phyloP scores from a whole-genome alignment of 257 asterid species.

The Nicotiana knightiana region DNA sequence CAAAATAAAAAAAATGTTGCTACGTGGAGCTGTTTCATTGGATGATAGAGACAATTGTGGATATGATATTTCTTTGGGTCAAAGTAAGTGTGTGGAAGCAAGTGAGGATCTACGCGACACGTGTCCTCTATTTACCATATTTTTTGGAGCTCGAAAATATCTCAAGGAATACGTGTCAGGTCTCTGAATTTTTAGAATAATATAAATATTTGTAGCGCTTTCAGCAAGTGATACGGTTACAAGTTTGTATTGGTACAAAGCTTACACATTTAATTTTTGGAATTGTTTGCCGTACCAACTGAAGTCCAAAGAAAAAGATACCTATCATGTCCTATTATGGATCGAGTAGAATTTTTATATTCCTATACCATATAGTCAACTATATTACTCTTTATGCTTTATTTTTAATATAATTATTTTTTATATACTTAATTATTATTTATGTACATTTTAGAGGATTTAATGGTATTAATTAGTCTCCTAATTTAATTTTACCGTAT shows the following conservation, averaged over 20 bases:
- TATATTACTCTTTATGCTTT: no score
- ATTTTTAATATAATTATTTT: no score
- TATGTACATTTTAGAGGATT: no score
- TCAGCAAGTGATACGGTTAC: not conserved
- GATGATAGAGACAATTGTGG: not conserved
- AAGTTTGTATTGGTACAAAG: conserved; percentile 7
- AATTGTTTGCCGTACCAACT: not conserved
- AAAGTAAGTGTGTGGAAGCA: not conserved
- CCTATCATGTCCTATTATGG: not conserved
- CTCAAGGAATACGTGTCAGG: conserved; percentile 15
- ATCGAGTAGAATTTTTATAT: not conserved
- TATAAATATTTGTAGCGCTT: not conserved
- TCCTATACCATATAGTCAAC: no score
- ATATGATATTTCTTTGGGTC: not conserved
- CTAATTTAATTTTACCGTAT: no score
- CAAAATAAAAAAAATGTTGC: not conserved
- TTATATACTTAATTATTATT: no score
- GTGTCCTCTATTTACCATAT: not conserved
- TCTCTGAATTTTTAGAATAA: not conserved
- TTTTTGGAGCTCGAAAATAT: conserved; percentile 15
- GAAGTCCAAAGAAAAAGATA: not conserved
- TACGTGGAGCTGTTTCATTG: conserved; percentile 9
- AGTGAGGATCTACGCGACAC: not conserved
- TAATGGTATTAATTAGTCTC: no score
- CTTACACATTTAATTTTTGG: not conserved